A percentile compares a stretch with the other conserved stretches of the same genome.
Conservation (phyloP, 352 stramenopile genomes). For the Phytophthora tentaculata region DNA sequence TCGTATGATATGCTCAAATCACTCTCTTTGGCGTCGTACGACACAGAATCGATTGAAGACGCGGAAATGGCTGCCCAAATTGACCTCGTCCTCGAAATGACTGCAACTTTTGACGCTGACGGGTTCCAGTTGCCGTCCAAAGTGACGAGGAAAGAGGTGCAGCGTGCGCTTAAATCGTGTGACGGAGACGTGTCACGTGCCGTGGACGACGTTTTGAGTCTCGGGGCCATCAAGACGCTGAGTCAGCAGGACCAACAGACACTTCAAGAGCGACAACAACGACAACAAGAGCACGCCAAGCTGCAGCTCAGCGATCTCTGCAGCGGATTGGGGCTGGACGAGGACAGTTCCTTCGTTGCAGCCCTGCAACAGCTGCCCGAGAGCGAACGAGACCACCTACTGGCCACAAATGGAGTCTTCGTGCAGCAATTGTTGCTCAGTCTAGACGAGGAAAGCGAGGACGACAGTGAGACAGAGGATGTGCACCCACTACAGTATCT, state of each 20-base stretch:
- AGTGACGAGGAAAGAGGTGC: constrained; percentile 50
- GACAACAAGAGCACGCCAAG: constrained; percentile 22
- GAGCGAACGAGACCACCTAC: constrained; percentile 45
- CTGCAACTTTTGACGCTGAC: constrained; percentile 42
- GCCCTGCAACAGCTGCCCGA: constrained; percentile 52
- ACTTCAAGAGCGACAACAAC: constrained; percentile 13
- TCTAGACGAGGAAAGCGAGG: constrained; percentile 41
- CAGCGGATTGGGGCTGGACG: constrained; percentile 52
- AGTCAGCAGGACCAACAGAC: constrained; percentile 46
- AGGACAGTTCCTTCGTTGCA: constrained; percentile 60
- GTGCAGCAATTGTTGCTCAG: constrained; percentile 70
- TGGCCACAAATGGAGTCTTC: constrained; percentile 60
- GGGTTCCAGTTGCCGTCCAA: constrained; percentile 43
- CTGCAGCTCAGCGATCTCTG: constrained; percentile 68
- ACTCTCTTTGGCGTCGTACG: neutral
- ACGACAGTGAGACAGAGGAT: constrained; percentile 39
- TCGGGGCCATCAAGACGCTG: constrained; percentile 53
- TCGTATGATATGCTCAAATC: constrained; percentile 20
- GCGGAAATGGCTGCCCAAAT: constrained; percentile 23
- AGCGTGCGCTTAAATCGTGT: constrained; percentile 36
- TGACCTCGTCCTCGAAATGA: constrained; percentile 63
- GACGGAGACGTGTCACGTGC: constrained; percentile 53
- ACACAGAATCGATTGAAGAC: constrained; percentile 14
- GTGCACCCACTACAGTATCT: constrained; percentile 61
- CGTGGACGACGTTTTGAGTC: constrained; percentile 69